These are phyloP conservation scores for Scheffersomyces spartinae DNA, from an alignment of 805 yeast species.

Conservation along the genomic window DNA sequence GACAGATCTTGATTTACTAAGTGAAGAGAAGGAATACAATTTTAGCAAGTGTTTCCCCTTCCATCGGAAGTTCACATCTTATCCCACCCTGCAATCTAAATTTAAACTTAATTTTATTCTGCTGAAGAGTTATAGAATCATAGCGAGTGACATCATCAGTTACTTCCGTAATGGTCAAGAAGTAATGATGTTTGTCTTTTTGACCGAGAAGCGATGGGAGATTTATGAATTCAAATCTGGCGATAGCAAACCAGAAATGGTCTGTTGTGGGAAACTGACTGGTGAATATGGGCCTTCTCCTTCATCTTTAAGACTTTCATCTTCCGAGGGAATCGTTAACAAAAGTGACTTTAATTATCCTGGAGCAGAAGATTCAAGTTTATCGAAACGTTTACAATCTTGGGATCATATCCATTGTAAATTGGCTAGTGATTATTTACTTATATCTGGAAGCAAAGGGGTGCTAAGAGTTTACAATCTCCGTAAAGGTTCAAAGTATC, in stretches of 20 bases:
- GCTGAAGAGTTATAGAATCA: conserved; percentile 16
- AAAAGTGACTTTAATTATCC: conserved; percentile 16
- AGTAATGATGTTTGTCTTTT: conserved; percentile 50
- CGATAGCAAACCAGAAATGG: conserved; percentile 41
- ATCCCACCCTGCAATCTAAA: conserved; percentile 43
- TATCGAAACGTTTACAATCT: conserved; percentile 20
- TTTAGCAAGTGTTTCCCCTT: conserved; percentile 78
- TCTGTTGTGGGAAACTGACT: conserved; percentile 56
- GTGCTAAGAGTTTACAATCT: conserved; percentile 56
- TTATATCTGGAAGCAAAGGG: conserved; percentile 66
- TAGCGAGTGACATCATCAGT: conserved; percentile 19
- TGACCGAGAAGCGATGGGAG: conserved; percentile 65
- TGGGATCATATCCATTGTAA: conserved; percentile 57
- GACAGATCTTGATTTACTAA: too few relatives aligned
- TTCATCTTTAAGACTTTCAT: conserved; percentile 27
- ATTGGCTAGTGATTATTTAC: conserved; percentile 46
- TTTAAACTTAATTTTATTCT: conserved; percentile 12
- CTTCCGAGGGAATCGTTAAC: conserved; percentile 15
- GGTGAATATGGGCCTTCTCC: conserved; percentile 75
- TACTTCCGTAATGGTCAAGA: conserved; percentile 36
- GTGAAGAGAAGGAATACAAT: conserved; percentile 44
- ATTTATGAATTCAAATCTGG: conserved; percentile 41
- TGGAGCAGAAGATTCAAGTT: conserved; percentile 3
- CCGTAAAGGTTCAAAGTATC: conserved; percentile 19
- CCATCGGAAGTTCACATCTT: conserved; percentile 48